These are phyloP conservation scores for Fonsecaea monophora DNA, from an alignment of 2,329 filamentous ascomycete species.

Conservation along the genomic window DNA sequence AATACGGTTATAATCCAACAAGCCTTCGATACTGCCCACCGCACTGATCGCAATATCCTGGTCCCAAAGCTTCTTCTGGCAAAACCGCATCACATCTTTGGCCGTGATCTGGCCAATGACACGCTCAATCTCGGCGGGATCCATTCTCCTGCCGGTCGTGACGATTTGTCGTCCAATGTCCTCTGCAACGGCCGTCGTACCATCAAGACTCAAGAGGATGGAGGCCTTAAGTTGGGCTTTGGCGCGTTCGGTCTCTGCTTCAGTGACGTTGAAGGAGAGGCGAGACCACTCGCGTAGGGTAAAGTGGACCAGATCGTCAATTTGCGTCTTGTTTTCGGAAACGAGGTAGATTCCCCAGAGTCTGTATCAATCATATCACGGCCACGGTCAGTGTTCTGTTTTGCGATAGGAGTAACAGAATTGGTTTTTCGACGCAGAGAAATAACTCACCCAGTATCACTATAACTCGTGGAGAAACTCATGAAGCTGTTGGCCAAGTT, in stretches of 20 bases:
- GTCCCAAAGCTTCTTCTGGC: conserved; percentile 95
- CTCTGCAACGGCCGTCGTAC: conserved; percentile 95
- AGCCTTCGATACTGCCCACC: conserved; percentile 88
- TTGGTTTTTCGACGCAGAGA: neutral
- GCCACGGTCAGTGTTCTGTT: neutral
- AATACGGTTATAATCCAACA: conserved; percentile 61
- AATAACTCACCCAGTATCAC: conserved; percentile 85
- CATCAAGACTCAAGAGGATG: conserved; percentile 94
- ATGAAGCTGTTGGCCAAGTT: conserved; percentile 99
- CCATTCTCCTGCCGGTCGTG: conserved; percentile 91
- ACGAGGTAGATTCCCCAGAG: conserved; percentile 99
- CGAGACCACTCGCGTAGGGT: conserved; percentile 98
- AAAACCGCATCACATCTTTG: conserved; percentile 97
- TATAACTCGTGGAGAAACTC: conserved; percentile 99
- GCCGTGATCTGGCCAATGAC: conserved; percentile 86
- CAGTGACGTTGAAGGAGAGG: conserved; percentile 83
- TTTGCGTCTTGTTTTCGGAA: conserved; percentile 81
- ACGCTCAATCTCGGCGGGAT: conserved; percentile 91
- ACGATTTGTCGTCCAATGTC: conserved; percentile 98
- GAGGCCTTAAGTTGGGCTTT: conserved; percentile 99
- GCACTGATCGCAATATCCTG: conserved; percentile 93
- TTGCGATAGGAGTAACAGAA: neutral
- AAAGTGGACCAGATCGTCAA: conserved; percentile 98
- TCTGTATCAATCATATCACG: conserved; percentile 57
- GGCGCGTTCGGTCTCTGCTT: conserved; percentile 94